A percentile compares a stretch with the other conserved stretches of the same genome.
phyloP scores from a whole-genome alignment of 371 early-diverging fungal genomes.

The Fennellomyces sp. region DNA sequence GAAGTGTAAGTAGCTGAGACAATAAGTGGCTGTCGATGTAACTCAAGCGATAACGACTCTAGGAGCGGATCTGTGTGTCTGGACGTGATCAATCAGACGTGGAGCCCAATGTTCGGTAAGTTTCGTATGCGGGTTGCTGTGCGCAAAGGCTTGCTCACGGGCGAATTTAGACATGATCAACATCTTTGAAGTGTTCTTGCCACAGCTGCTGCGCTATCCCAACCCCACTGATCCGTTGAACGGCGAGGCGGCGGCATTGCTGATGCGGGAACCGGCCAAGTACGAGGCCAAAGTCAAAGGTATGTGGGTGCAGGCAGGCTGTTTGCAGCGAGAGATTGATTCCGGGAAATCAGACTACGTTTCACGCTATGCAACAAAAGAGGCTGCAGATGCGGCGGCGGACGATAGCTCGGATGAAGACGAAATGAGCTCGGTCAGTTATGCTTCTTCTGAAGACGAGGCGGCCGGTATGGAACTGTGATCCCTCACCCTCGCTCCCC shows the following conservation, averaged over 20 bases:
- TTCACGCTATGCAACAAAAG: conserved; percentile 83
- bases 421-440: conserved; percentile 79
- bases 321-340: not conserved
- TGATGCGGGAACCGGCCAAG: conserved; percentile 91
- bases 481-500: conserved; percentile 2
- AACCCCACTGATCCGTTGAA: conserved; percentile 99
- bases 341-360: conserved; percentile 72
- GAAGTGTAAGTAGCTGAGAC: conserved; percentile 77
- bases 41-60: conserved; percentile 14
- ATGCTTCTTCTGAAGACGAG: conserved; percentile 83
- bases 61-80: conserved; percentile 98
- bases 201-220: conserved; percentile 97
- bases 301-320: conserved; percentile 22
- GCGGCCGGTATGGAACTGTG: conserved; percentile 76
- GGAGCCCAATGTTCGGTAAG: conserved; percentile 99
- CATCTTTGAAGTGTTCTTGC: conserved; percentile 98
- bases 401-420: conserved; percentile 78
- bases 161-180: conserved; percentile 87
- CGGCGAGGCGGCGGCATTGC: conserved; percentile 97
- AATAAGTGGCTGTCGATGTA: not conserved
- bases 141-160: not conserved
- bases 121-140: not conserved
- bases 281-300: conserved; percentile 96
- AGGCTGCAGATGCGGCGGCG: conserved; percentile 82
- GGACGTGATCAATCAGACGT: conserved; percentile 99